Base-by-base conservation (phyloP, 1,284 basidiomycete genomes). In the Omphalotus olearius region DNA sequence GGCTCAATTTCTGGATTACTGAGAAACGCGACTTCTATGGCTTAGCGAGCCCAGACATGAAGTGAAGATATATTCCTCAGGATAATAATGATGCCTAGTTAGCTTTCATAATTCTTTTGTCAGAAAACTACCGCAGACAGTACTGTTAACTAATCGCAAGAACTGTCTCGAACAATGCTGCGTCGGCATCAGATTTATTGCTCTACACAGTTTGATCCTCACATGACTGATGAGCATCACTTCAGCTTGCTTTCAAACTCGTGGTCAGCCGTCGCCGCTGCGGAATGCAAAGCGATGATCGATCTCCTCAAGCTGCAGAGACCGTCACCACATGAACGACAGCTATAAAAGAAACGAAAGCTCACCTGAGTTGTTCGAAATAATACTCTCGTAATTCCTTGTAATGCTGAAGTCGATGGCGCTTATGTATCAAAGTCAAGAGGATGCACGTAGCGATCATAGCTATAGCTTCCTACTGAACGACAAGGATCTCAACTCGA, bases 331-430 rank as follows among this genome's bases (percentile, higher is more conserved):
- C 16, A 44, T 43, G 38, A 42, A 42, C 37, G 20, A 23, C 39
- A 17, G 11, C 39, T 16, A 20, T 14, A 38, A 18, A 50, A 36
- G 7, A 49, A 35, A 20, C n/a, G 11, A 47, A 40, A 17, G 53
- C 64, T n/a, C 41, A 80, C 78, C 69, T 74, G 18, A 75, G 68
- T 59, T 83, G 81, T 57, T 83, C 79, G 35, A 73, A 65, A 55
- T 79, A 82, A 58, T 82, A 83, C 30, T 78, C 75, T 38, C 72
- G 64, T 28, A 82, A 61, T 55, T 79, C 75, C 43, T 69, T 67
- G 52, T 76, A 74, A 4, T 66, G 67, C 36, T 64, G 61, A 18
- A 72, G 62, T 5, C 77, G 75, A 42, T 76, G 69, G 4, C 79
- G 72, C 37, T 72, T 74, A 61, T 83, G 78, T n/a, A 76, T 55